A percentile compares a stretch with the other conserved stretches of the same genome.
These are phyloP conservation scores for Plasmopara halstedii DNA, from an alignment of 352 stramenopile genomes.

Conservation along the genomic window DNA sequence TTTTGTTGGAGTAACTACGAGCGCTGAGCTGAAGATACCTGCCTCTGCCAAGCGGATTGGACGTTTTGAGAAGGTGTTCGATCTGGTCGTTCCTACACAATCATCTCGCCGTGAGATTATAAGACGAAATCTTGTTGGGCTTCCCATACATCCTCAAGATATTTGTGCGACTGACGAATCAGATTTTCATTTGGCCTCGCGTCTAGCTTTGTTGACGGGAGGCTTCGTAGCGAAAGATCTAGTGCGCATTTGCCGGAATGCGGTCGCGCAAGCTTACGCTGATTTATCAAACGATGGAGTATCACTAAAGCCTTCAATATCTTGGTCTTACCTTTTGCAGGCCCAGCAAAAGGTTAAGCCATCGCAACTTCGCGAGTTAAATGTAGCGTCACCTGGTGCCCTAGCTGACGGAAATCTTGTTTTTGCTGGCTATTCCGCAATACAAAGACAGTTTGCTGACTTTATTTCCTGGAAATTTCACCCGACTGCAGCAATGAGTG, in stretches of 20 bases:
- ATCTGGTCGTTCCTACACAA: constrained; percentile 62
- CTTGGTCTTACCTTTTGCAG: constrained; percentile 38
- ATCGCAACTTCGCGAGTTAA: constrained; percentile 65
- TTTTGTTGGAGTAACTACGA: constrained; percentile 41
- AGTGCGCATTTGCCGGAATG: constrained; percentile 58
- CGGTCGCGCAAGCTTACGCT: constrained; percentile 31
- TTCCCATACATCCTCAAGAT: constrained; percentile 17
- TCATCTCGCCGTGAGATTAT: constrained; percentile 43
- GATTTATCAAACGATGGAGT: background rate
- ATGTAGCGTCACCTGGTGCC: constrained; percentile 52
- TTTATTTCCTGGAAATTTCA: constrained; percentile 64
- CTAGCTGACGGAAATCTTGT: constrained; percentile 6
- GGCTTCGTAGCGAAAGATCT: constrained; percentile 77
- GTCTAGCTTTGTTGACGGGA: constrained; percentile 50
- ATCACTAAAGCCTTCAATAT: constrained; percentile 2
- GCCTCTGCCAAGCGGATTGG: constrained; percentile 33
- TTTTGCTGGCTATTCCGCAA: constrained; percentile 59
- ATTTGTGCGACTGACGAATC: background rate
- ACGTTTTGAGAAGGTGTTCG: constrained; percentile 50
- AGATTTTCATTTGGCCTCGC: constrained; percentile 18
- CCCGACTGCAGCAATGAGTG: constrained; percentile 50
- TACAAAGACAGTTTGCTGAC: constrained; percentile 56
- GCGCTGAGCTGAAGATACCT: constrained; percentile 32
- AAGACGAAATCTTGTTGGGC: constrained; percentile 23
- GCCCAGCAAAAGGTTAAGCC: constrained; percentile 58